Base-by-base conservation (phyloP, 768 basidiomycete species). In the Russula abietina region DNA sequence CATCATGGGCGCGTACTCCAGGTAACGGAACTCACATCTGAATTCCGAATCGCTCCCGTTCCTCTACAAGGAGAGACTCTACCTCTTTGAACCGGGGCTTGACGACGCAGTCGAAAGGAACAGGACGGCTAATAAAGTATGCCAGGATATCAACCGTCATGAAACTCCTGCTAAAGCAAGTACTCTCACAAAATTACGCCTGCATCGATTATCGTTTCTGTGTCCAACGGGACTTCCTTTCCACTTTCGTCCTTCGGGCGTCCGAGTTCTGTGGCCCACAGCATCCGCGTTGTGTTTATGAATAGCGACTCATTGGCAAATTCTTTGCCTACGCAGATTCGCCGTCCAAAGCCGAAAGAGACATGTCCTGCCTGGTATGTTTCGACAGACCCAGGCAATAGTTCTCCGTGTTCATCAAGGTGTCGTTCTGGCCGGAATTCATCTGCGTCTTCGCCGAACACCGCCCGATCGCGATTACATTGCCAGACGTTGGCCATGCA, bases 401-500 rank as follows among this genome's bases (percentile, higher is more conserved):
- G 3, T 26, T 41, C 12, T 1, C 61, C 62, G 2, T 48, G 12
- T 3, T 58, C 11, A 32, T 61, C 59, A 0, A 69, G 59, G 52
- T 50, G 65, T 16, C 70, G 62, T 4, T 57, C 64, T 2, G 70
- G 70, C 6, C 53, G 30, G 61, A 71, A 71, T 5, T 45, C 38
- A 2, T 60, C 56, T 5, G 65, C 64, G 33, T 70, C 65, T 5
- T 59, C 51, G 14, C 63, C 64, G 28, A 54, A 70, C 0, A 58
- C 16, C 3, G 48, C 46, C 9, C 48, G 41, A 16, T 63, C 51
- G 17, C 54, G 51, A 48, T 62, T 46, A 16, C 61, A 45, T 7
- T 38, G 38, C 60, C 67, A 65, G 24, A 48, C 10, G 43, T 74
- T 75, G 8, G 69, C 67, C 14, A 75, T 59, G 33, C 74, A 67